These are phyloP conservation scores for Trichoderma sp. DNA, from an alignment of 2,329 filamentous ascomycete species.

Conservation along the genomic window DNA sequence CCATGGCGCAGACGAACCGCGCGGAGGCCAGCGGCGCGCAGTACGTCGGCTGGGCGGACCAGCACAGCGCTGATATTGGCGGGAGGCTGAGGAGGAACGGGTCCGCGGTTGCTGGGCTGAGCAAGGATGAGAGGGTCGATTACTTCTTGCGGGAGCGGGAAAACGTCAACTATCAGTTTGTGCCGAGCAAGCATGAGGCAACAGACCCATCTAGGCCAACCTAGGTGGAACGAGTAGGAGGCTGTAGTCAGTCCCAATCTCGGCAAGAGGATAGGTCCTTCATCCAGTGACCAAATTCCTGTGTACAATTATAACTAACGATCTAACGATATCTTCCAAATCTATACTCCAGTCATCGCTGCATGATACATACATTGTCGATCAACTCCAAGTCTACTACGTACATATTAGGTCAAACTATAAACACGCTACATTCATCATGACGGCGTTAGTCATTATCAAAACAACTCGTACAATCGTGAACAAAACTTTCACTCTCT, in stretches of 20 bases:
- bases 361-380: not conserved
- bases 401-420: not conserved
- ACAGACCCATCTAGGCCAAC: conserved; percentile 25
- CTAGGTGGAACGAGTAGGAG: not conserved
- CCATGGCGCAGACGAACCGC: conserved; percentile 70
- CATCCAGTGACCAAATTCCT: not conserved
- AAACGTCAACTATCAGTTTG: conserved; percentile 41
- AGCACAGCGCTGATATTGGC: conserved; percentile 67
- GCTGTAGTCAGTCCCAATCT: not conserved
- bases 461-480: conserved; percentile 18
- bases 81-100: conserved; percentile 59
- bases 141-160: conserved; percentile 77
- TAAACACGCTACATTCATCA: conserved; percentile 18
- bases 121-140: conserved; percentile 69
- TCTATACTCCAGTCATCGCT: not conserved
- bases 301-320: conserved; percentile 19
- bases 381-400: not conserved
- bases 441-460: conserved; percentile 24
- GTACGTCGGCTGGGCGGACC: conserved; percentile 66
- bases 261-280: not conserved
- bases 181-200: conserved; percentile 36
- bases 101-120: conserved; percentile 54
- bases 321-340: not conserved
- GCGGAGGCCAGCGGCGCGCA: conserved; percentile 64
- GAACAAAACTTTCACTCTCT: not conserved